phyloP scores from a whole-genome alignment of 352 stramenopile genomes.

The Globisporangium recalcitrans region DNA sequence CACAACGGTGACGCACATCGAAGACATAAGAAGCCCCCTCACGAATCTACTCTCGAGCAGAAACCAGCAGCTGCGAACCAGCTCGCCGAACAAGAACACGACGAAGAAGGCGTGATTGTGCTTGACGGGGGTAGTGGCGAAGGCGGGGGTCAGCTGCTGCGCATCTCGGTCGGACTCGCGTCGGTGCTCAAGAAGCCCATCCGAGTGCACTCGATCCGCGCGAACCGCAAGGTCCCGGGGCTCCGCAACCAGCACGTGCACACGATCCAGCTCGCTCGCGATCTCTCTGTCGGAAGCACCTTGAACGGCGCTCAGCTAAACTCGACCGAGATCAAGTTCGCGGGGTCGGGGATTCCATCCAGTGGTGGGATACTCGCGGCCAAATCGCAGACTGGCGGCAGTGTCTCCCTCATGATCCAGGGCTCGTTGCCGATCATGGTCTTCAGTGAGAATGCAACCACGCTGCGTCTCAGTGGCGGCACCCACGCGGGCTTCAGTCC shows the following conservation, averaged over 20 bases:
- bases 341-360: constrained; percentile 14
- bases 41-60: not conserved
- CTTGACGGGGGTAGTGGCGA: constrained; percentile 65
- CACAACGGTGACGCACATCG: not conserved
- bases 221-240: constrained; percentile 60
- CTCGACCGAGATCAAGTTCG: constrained; percentile 41
- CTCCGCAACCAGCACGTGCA: constrained; percentile 81
- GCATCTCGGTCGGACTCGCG: constrained; percentile 69
- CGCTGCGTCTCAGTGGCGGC: constrained; percentile 38
- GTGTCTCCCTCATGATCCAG: constrained; percentile 64
- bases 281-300: constrained; percentile 24
- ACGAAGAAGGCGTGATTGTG: constrained; percentile 18
- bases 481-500: constrained; percentile 65
- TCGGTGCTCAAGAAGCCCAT: constrained; percentile 56
- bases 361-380: constrained; percentile 22
- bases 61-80: not conserved
- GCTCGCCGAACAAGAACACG: not conserved
- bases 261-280: constrained; percentile 53
- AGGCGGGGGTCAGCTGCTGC: constrained; percentile 87
- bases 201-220: constrained; percentile 73
- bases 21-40: not conserved
- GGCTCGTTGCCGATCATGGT: constrained; percentile 44
- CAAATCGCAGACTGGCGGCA: constrained; percentile 47
- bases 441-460: constrained; percentile 24
- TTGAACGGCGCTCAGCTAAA: constrained; percentile 42